A percentile compares a stretch with the other conserved stretches of the same genome.
These are phyloP conservation scores for Rhododendron ovatum DNA, from an alignment of 148 eudicot species.

Conservation along the genomic window DNA sequence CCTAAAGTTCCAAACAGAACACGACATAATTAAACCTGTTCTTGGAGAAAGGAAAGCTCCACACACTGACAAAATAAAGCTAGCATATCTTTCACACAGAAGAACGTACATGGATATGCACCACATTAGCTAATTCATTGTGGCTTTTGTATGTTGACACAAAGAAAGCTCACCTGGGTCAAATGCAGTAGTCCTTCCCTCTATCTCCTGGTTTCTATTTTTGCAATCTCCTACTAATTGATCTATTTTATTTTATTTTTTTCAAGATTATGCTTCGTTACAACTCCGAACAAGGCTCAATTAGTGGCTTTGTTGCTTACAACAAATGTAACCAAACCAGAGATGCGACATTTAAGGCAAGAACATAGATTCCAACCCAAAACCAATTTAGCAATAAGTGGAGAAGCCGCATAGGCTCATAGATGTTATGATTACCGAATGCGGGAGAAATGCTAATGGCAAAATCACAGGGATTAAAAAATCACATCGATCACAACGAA, in stretches of 20 bases:
- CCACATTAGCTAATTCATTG: neutral
- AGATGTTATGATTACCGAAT: neutral
- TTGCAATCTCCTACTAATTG: neutral
- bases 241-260: neutral
- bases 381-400: neutral
- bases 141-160: neutral
- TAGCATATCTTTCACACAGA: neutral
- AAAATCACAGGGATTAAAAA: neutral
- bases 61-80: neutral
- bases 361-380: neutral
- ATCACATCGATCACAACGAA: slow-evolving; percentile 1
- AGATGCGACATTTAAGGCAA: neutral
- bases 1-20: neutral
- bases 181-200: neutral
- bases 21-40: neutral
- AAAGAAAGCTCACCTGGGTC: neutral
- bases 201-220: neutral
- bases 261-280: neutral
- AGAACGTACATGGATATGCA: neutral
- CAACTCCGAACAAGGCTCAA: neutral
- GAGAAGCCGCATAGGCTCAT: slow-evolving; percentile 52
- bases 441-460: neutral
- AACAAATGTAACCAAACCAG: neutral
- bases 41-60: neutral
- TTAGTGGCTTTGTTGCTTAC: neutral